Percentiles rank a stretch among this genome's conserved stretches.
These are phyloP conservation scores for Russula lepida DNA, from an alignment of 768 basidiomycete species.

Conservation along the genomic window DNA sequence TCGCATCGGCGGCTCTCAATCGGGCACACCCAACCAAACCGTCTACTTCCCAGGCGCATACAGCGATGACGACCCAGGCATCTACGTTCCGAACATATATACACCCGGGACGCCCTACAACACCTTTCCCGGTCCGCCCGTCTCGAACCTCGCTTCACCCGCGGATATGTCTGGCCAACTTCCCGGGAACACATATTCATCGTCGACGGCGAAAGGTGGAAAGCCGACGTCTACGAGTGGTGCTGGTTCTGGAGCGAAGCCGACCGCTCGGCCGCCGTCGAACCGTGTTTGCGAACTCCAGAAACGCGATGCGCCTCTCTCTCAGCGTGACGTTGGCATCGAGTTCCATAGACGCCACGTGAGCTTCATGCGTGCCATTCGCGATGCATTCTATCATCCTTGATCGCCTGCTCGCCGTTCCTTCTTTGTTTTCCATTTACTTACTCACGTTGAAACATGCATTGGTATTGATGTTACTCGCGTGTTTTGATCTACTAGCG, in stretches of 20 bases:
- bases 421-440: neutral
- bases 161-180: neutral
- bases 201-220: neutral
- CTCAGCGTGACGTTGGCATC: neutral
- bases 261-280: neutral
- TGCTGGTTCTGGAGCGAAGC: neutral
- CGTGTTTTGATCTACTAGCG: neutral
- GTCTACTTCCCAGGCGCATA: conserved; percentile 70
- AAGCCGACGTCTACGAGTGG: conserved; percentile 1
- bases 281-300: neutral
- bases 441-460: neutral
- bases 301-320: neutral
- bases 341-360: neutral
- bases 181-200: neutral
- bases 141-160: conserved; percentile 18
- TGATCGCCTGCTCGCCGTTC: neutral
- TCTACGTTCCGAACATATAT: conserved; percentile 41
- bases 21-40: conserved; percentile 45
- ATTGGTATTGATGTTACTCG: neutral
- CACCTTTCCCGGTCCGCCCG: conserved; percentile 16
- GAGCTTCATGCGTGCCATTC: conserved; percentile 1
- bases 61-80: conserved; percentile 59
- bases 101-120: neutral
- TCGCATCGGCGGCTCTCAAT: conserved; percentile 44
- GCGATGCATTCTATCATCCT: neutral